These are phyloP conservation scores for Fistulinella cinereoalba DNA, from an alignment of 1,284 basidiomycete species.

Conservation along the genomic window DNA sequence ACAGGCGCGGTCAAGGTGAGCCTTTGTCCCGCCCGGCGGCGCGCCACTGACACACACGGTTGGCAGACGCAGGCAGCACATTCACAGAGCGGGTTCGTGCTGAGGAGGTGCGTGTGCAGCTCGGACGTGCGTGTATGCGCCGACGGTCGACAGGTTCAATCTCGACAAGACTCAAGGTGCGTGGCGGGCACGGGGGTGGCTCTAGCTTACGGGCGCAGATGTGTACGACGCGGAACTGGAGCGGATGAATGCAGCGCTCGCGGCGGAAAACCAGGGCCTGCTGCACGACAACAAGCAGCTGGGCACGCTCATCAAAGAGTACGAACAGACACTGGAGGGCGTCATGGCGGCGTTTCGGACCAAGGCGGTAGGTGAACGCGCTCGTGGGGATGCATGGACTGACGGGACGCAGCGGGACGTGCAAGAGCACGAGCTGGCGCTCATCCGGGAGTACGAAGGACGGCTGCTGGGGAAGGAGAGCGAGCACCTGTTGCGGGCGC, in stretches of 20 bases:
- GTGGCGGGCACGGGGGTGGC: slow-evolving; percentile 5
- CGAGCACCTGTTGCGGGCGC: slow-evolving; percentile 60
- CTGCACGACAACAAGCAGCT: slow-evolving; percentile 96
- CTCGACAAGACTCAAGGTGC: slow-evolving; percentile 86
- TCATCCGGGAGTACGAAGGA: slow-evolving; percentile 90
- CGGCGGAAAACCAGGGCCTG: slow-evolving; percentile 82
- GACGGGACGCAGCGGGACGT: slow-evolving; percentile 91
- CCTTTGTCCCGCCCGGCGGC: slow-evolving; percentile 14
- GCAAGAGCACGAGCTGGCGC: slow-evolving; percentile 87
- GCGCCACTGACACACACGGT: slow-evolving; percentile 2
- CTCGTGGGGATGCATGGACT: too few species aligned
- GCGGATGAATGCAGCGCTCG: slow-evolving; percentile 80
- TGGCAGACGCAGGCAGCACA: slow-evolving; percentile 61
- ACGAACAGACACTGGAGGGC: slow-evolving; percentile 93
- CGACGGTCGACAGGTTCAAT: slow-evolving; percentile 61
- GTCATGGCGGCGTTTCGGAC: slow-evolving; percentile 94
- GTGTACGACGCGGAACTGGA: slow-evolving; percentile 93
- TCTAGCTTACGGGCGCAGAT: slow-evolving; percentile 48
- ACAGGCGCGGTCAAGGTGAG: slow-evolving; percentile 78
- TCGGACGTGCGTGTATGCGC: background rate
- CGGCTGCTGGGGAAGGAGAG: slow-evolving; percentile 78
- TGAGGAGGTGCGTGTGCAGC: slow-evolving; percentile 61
- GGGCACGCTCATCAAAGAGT: slow-evolving; percentile 88
- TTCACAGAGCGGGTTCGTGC: slow-evolving; percentile 85
- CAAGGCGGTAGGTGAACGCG: slow-evolving; percentile 71